Base-by-base conservation (phyloP, 108 stramenopile genomes). In the Fistulifera solaris region DNA sequence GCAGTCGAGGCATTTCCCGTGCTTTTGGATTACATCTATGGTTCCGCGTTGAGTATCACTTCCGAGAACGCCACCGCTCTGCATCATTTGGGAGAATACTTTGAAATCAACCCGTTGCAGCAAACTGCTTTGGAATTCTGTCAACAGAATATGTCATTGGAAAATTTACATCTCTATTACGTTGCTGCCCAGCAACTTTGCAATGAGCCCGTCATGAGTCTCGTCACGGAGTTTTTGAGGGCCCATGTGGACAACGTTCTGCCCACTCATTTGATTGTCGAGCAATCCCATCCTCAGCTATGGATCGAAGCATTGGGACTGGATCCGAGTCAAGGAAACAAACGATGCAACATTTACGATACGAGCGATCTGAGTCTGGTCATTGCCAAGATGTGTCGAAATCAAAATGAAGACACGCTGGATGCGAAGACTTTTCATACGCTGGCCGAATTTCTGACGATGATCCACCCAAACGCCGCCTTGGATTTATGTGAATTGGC, bases 21-120 rank as follows among this genome's bases (percentile, higher is more conserved):
- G 7, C 44, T 74, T 22, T 24, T 74, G 38, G 68, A 70, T 41
- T 74, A 56, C 54, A 31, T 64, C 23, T 64, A 64, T 38, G 48
- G 40, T 2, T 46, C 21, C 17, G 13, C 11, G 2, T 19, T 25
- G 26, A 46, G 48, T 16, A 16, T 23, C 12, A 27, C 22, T 5
- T 22, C 22, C 2, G n/a, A 51, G 19, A 26, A 7, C 21, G 50
- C 50, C 12, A 51, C 50, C 5, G 50, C 50, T 27, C 12, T 51
- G 22, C 25, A 51, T 27, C 23, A 26, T 27, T 27, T 51, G 24
- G 50, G 12, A 10, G 24, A 22, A 27, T 51, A 51, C 23, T 51
- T 51, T 22, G 50, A 23, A 27, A 51, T 51, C 7, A 5, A 21
- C 5, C 4, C 44, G 17, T 35, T 35, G 19, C 21, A 17, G 17